A percentile compares a stretch with the other conserved stretches of the same genome.
phyloP scores from a whole-genome alignment of 768 basidiomycete genomes.

The Phanerochaete sordida region DNA sequence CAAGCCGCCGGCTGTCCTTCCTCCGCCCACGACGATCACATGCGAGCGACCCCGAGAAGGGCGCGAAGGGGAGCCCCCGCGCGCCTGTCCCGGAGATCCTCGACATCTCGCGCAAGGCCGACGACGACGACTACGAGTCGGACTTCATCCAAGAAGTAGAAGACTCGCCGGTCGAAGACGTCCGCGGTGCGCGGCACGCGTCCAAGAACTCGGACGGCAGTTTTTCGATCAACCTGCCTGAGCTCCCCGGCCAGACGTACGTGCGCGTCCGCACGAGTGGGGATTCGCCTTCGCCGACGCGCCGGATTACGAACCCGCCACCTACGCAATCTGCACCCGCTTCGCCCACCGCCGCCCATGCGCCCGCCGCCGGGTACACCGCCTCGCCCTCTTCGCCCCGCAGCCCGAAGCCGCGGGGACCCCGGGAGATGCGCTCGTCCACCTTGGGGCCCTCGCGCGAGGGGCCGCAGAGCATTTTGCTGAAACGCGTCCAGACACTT shows the following conservation, averaged over 20 bases:
- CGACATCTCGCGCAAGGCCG: slow-evolving; percentile 14
- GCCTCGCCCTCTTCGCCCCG: slow-evolving; percentile 12
- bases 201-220: slow-evolving; percentile 30
- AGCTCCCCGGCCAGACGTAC: slow-evolving; percentile 17
- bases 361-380: neutral
- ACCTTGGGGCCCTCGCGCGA: slow-evolving; percentile 7
- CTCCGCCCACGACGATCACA: slow-evolving; percentile 10
- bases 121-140: slow-evolving; percentile 15
- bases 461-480: slow-evolving; percentile 18
- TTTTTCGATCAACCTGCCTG: slow-evolving; percentile 26
- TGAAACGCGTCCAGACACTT: slow-evolving; percentile 13
- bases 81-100: slow-evolving; percentile 8
- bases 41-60: slow-evolving; percentile 8
- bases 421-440: slow-evolving; percentile 20
- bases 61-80: neutral
- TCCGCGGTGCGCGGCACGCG: slow-evolving; percentile 12
- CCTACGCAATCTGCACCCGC: neutral
- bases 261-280: slow-evolving; percentile 7
- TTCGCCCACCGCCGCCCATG: neutral
- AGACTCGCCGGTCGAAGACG: slow-evolving; percentile 10
- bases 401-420: slow-evolving; percentile 23
- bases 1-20: slow-evolving; percentile 19
- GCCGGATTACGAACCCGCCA: no score
- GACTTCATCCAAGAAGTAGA: slow-evolving; percentile 6
- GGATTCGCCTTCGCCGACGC: slow-evolving; percentile 13